These are phyloP conservation scores for Ascochyta koolunga DNA, from an alignment of 2,329 filamentous ascomycete genomes.

Conservation along the genomic window DNA sequence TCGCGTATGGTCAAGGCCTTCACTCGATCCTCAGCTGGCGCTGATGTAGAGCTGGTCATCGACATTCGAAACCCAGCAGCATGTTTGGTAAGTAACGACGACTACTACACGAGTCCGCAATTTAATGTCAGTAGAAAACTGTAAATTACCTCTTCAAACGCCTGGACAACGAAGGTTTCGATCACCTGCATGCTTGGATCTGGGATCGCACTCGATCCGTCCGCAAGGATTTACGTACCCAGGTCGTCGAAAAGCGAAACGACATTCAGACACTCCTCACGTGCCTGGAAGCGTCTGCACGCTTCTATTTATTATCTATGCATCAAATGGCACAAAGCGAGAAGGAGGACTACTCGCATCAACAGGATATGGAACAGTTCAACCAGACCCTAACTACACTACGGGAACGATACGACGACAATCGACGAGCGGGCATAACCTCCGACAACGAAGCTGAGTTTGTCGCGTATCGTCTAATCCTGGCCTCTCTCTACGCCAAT, in stretches of 20 bases:
- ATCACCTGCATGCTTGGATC: slow-evolving; percentile 64
- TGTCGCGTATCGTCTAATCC: slow-evolving; percentile 63
- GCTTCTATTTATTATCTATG: slow-evolving; percentile 67
- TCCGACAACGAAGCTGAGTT: slow-evolving; percentile 69
- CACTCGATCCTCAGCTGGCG: slow-evolving; percentile 66
- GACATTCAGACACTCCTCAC: slow-evolving; percentile 64
- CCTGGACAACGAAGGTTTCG: slow-evolving; percentile 57
- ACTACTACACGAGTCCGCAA: slow-evolving; percentile 9
- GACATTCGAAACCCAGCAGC: slow-evolving; percentile 64
- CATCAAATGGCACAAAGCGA: slow-evolving; percentile 59
- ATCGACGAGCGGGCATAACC: slow-evolving; percentile 51
- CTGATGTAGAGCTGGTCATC: slow-evolving; percentile 67
- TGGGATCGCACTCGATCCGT: slow-evolving; percentile 71
- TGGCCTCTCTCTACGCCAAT: slow-evolving; percentile 56
- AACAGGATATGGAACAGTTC: slow-evolving; percentile 69
- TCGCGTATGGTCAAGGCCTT: slow-evolving; percentile 68
- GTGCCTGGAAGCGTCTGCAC: slow-evolving; percentile 67
- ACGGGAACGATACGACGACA: slow-evolving; percentile 55
- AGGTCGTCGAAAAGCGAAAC: slow-evolving; percentile 60
- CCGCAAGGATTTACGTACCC: slow-evolving; percentile 69
- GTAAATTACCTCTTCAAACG: slow-evolving; percentile 53
- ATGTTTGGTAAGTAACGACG: slow-evolving; percentile 44
- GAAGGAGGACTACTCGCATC: slow-evolving; percentile 53
- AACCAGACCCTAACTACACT: slow-evolving; percentile 67
- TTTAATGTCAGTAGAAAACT: slow-evolving; percentile 43